Conservation (phyloP, 768 basidiomycete genomes). For the Dioszegia hungarica region DNA sequence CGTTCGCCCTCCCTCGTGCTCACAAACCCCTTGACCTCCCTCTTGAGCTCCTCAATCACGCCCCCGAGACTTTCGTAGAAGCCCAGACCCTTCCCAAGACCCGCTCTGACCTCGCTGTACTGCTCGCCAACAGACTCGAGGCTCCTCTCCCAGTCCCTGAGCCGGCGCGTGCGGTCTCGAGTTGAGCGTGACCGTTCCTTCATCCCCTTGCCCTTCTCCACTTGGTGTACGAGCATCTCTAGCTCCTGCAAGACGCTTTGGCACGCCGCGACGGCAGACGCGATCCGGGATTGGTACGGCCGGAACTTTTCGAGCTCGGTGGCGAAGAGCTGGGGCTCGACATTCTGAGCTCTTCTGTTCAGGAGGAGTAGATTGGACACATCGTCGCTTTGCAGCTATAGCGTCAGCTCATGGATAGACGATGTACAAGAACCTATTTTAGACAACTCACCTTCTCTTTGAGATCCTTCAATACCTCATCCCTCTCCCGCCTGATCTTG, state of each 20-base stretch:
- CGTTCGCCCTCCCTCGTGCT: conserved; percentile 65
- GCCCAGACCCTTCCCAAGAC: conserved; percentile 77
- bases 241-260: conserved; percentile 70
- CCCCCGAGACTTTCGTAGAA: conserved; percentile 80
- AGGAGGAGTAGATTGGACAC: conserved; percentile 90
- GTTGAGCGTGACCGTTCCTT: conserved; percentile 70
- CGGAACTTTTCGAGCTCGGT: conserved; percentile 93
- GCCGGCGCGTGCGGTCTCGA: conserved; percentile 74
- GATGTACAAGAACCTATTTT: background rate
- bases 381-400: conserved; percentile 87
- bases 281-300: conserved; percentile 78
- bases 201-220: conserved; percentile 70
- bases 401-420: conserved; percentile 1
- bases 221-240: conserved; percentile 63
- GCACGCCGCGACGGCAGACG: conserved; percentile 73
- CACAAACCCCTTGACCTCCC: conserved; percentile 62
- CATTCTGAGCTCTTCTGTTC: conserved; percentile 75
- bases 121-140: conserved; percentile 73
- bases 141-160: conserved; percentile 67
- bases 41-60: conserved; percentile 58
- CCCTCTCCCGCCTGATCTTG: conserved; percentile 78
- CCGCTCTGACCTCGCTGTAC: conserved; percentile 81
- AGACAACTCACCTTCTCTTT: conserved; percentile 74
- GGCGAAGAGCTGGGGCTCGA: conserved; percentile 83
- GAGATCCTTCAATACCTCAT: conserved; percentile 82